phyloP scores from a whole-genome alignment of 352 stramenopile species.

The Pythium angustatum region DNA sequence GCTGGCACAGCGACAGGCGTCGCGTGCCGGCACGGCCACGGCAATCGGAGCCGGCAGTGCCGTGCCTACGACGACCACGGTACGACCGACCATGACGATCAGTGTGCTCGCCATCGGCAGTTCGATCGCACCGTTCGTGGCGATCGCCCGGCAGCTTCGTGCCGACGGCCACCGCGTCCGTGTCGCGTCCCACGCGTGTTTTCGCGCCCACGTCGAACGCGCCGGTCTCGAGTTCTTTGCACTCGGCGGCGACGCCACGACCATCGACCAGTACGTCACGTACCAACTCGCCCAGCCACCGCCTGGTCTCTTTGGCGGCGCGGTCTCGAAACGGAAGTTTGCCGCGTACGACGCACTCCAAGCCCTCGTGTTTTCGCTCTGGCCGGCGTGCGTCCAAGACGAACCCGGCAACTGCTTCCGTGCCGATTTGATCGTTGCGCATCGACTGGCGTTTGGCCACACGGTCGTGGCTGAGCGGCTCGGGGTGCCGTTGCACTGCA shows the following conservation, averaged over 20 bases:
- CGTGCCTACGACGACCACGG: no score
- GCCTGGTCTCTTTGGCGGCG: constrained; percentile 30
- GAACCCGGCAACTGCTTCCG: constrained; percentile 57
- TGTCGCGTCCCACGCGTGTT: constrained; percentile 82
- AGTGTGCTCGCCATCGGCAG: constrained; percentile 65
- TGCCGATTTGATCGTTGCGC: constrained; percentile 68
- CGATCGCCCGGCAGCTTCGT: constrained; percentile 71
- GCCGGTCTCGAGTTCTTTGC: constrained; percentile 71
- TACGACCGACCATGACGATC: constrained; percentile 82
- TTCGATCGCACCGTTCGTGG: constrained; percentile 75
- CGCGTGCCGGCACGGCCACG: no score
- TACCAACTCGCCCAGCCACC: constrained; percentile 42
- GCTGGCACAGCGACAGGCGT: no score
- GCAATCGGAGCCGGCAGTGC: no score
- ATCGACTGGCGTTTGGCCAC: constrained; percentile 66
- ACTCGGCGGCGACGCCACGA: constrained; percentile 51
- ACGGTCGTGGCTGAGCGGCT: constrained; percentile 65
- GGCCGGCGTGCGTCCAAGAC: constrained; percentile 50
- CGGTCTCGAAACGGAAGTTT: no score
- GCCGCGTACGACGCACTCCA: constrained; percentile 46
- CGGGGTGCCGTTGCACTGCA: constrained; percentile 71
- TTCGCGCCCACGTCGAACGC: constrained; percentile 63
- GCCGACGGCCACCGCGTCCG: constrained; percentile 87
- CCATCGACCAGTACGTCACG: constrained; percentile 46
- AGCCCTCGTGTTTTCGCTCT: constrained; percentile 60